Conservation (phyloP, 148 eudicot genomes). For the Agrostemma githago region DNA sequence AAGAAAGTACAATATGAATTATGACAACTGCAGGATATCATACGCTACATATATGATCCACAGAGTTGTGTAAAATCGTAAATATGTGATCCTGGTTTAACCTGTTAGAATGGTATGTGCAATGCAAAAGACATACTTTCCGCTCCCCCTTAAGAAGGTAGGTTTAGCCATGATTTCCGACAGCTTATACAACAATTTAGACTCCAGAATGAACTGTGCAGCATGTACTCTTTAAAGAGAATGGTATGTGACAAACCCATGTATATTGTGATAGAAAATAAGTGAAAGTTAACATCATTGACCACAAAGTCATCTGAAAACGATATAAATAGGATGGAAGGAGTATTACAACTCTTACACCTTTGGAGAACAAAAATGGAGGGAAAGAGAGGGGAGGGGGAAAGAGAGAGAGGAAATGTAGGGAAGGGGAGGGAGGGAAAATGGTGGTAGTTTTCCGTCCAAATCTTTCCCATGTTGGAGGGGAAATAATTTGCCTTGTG, state of each 20-base stretch:
- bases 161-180: background rate
- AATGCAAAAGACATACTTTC: background rate
- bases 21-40: background rate
- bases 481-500: too few relatives aligned
- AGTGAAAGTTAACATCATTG: background rate
- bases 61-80: background rate
- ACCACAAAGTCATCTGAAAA: background rate
- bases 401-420: too few relatives aligned
- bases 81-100: background rate
- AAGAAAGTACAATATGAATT: slow-evolving; percentile 10
- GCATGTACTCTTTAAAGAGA: background rate
- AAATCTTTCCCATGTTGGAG: too few relatives aligned
- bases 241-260: background rate
- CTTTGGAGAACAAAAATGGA: too few relatives aligned
- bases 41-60: background rate
- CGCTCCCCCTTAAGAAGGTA: background rate
- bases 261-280: background rate
- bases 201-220: slow-evolving; percentile 1
- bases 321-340: background rate
- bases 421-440: too few relatives aligned
- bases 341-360: background rate
- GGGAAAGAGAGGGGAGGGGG: too few relatives aligned
- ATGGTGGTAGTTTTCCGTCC: too few relatives aligned
- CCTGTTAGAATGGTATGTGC: background rate
- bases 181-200: background rate